phyloP scores from a whole-genome alignment of 1,139 yeast species.

The Suzukiozyma palmioleophila region DNA sequence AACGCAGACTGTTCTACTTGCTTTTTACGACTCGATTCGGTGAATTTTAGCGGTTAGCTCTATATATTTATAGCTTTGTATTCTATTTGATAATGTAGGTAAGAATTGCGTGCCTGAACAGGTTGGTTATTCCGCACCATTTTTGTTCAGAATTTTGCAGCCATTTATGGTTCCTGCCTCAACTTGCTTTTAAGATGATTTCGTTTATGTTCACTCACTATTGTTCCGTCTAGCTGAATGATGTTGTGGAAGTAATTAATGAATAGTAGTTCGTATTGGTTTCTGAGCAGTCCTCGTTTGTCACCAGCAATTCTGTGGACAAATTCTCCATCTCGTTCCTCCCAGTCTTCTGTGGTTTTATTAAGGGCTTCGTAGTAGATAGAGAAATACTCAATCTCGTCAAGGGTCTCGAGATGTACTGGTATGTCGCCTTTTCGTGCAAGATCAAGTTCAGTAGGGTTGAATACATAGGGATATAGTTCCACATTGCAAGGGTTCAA shows the following conservation, averaged over 20 bases:
- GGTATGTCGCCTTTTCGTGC: conserved; percentile 19
- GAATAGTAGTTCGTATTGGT: conserved; percentile 35
- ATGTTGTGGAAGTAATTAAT: conserved; percentile 32
- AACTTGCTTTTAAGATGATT: conserved; percentile 15
- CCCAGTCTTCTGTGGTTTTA: conserved; percentile 33
- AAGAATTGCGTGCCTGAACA: neutral
- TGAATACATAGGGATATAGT: conserved; percentile 51
- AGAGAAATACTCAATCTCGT: conserved; percentile 44
- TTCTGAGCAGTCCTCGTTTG: conserved; percentile 21
- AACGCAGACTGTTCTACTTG: no score
- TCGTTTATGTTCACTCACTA: conserved; percentile 20
- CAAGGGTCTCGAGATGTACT: conserved; percentile 39
- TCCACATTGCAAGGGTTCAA: conserved; percentile 47
- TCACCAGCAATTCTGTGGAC: conserved; percentile 16
- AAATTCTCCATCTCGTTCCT: conserved; percentile 29
- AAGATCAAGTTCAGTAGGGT: conserved; percentile 37
- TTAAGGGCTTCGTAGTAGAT: conserved; percentile 37
- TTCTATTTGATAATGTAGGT: neutral
- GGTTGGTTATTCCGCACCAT: neutral
- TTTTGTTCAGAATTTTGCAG: neutral
- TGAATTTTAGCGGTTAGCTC: neutral
- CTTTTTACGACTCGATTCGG: no score
- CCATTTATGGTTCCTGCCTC: neutral
- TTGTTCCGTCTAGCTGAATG: conserved; percentile 38
- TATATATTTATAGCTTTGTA: neutral